Evolutionary conservation across 371 early-diverging fungal genomes (phyloP), one percentile per base, ranked within the genome.

Genomic region (Lichtheimia ramosa): DNA sequence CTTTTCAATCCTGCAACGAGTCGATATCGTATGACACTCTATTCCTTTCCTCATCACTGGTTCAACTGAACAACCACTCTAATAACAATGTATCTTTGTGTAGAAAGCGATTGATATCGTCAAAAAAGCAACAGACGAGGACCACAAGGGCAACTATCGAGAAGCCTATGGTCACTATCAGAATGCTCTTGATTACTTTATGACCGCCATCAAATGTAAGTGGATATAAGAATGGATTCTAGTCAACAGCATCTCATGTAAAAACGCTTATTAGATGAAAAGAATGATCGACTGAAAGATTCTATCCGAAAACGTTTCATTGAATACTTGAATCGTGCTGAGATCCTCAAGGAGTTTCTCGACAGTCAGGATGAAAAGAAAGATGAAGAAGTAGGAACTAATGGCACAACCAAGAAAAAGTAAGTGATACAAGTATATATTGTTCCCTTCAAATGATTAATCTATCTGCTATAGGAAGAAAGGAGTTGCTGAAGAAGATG

Each of bases 251-350:
- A 58, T 24, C 43, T 24, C n/a, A 51, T 25, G 10, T 8, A 7
- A 7, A 20, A 10, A 5, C n/a, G 25, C 20, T 13, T 1, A 25
- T n/a, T 74, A 96, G 96, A 98, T 66, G 97, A 98, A 68, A 96
- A 94, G 79, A 95, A 95, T 65, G 96, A 96, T 49, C 82, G 87
- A 46, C 70, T 84, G 48, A 91, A 94, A 65, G 92, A 92, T 51
- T 81, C 89, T n/a, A 91, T 98, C 56, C 86, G 94, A 62, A 93
- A 91, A 70, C 91, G 92, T 71, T 87, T 94, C 28, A 82, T 89
- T 8, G 97, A 96, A 66, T 98, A 97, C 74, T 77, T 97, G 62
- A 91, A 91, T 39, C 88, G 98, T 42, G 97, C 97, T 1, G 97
- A 98, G 70, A 89, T 89, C 70, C 82, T 98, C 56, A 97, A 96